Base-by-base conservation (phyloP, 2,329 filamentous ascomycete genomes). In the Raffaelea arxii region DNA sequence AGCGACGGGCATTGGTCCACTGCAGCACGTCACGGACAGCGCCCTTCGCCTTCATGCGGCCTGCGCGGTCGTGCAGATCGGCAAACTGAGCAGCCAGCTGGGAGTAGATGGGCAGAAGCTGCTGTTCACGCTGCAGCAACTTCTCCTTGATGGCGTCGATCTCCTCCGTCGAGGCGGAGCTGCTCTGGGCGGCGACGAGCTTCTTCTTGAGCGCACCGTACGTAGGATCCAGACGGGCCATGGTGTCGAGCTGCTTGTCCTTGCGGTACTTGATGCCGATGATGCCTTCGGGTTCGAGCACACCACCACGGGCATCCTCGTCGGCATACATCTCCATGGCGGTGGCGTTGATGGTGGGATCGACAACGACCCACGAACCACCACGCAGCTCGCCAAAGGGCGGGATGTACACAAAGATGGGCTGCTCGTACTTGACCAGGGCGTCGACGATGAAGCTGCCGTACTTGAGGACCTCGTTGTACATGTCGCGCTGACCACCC, bases 301-400 rank as follows among this genome's bases (percentile, higher is more conserved):
- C 90, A 83, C 92, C 92, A 70, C 91, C 92, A 51, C 92, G 92
- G 47, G 92, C 76, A 55, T 98, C 91, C 54, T 86, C 82, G 60
- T 98, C 92, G 47, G 92, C 92, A 65, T 98, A 98, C 92, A 98
- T 98, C 69, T 98, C 92, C 92, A 98, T 98, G 60, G 81, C 84
- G 41, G 86, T 80, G 18, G 89, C 82, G 75, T 98, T 97, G 74
- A 98, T 98, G 54, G 92, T 97, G 42, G 92, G 92, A 64, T 98
- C 92, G 53, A 98, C 88, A 44, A 98, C 92, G 64, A 98, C 92
- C 92, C 92, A 98, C 52, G 92, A 98, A 59, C 92, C 92, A 78
- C 92, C 92, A 76, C 92, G 91, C 46, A 98, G 84, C 69, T 98
- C 92, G 57, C 92, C 91, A 61, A 84, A 87, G 9, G 92, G 92